These are phyloP conservation scores for Coniferiporia sulphurascens DNA, from an alignment of 1,284 basidiomycete species.

Conservation along the genomic window DNA sequence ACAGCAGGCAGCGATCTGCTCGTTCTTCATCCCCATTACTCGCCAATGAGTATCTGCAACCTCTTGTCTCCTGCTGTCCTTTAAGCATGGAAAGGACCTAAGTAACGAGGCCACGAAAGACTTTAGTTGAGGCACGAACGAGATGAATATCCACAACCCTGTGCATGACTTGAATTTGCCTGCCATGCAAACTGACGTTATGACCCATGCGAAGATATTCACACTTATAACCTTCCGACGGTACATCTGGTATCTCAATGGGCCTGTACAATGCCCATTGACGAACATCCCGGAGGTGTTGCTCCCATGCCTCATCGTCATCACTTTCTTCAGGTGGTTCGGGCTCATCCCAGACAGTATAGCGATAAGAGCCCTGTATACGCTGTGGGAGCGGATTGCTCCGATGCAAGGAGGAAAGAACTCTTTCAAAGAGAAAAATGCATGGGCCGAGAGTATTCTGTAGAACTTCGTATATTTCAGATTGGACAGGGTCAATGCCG, in stretches of 20 bases:
- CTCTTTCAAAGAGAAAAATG: slow-evolving; percentile 48
- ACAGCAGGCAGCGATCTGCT: slow-evolving; percentile 45
- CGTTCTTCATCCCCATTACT: slow-evolving; percentile 53
- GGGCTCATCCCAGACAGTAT: slow-evolving; percentile 44
- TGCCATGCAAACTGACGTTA: slow-evolving; percentile 31
- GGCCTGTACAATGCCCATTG: slow-evolving; percentile 41
- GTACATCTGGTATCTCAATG: slow-evolving; percentile 42
- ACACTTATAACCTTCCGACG: slow-evolving; percentile 36
- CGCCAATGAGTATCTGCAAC: slow-evolving; percentile 44
- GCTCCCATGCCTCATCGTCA: slow-evolving; percentile 43
- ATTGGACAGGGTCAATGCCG: slow-evolving; percentile 41
- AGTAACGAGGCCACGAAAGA: background rate
- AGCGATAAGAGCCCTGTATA: slow-evolving; percentile 36
- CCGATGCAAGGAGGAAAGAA: slow-evolving; percentile 47
- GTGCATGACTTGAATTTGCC: slow-evolving; percentile 42
- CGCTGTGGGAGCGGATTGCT: slow-evolving; percentile 41
- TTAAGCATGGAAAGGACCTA: slow-evolving; percentile 3
- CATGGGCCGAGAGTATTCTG: slow-evolving; percentile 32
- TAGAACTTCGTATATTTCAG: slow-evolving; percentile 29
- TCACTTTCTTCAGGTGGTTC: slow-evolving; percentile 44
- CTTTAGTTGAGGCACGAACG: slow-evolving; percentile 27
- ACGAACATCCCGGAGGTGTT: slow-evolving; percentile 36
- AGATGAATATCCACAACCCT: slow-evolving; percentile 39
- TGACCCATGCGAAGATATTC: slow-evolving; percentile 36
- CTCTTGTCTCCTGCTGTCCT: slow-evolving; percentile 36